Percentiles rank a stretch among this genome's conserved stretches.
Evolutionary conservation across 2,329 filamentous ascomycete species (phyloP).

Genomic region (Tolypocladium paradoxum): DNA sequence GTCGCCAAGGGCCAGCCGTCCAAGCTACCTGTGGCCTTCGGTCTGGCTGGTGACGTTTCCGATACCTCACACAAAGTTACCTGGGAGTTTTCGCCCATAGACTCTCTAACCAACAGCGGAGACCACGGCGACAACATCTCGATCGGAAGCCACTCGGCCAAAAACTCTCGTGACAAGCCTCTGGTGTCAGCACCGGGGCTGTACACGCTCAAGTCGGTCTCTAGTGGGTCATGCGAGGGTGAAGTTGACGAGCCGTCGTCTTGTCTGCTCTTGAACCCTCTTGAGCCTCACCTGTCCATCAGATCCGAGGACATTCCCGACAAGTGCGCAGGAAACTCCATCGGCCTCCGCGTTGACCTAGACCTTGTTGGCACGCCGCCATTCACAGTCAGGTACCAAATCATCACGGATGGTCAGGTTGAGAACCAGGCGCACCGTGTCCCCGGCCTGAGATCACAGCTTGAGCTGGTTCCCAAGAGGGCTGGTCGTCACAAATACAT

Average conservation of each 20-base stretch:
- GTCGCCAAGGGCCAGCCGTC: constrained; percentile 64
- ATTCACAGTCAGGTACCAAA: constrained; percentile 71
- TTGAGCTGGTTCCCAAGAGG: constrained; percentile 70
- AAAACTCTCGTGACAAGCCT: constrained; percentile 51
- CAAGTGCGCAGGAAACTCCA: constrained; percentile 87
- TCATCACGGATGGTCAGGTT: constrained; percentile 50
- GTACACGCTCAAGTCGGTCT: constrained; percentile 73
- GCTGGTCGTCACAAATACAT: constrained; percentile 82
- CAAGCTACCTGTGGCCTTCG: constrained; percentile 61
- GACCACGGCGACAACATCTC: constrained; percentile 54
- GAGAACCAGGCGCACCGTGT: constrained; percentile 46
- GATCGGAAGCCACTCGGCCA: constrained; percentile 48
- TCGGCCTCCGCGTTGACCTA: constrained; percentile 79
- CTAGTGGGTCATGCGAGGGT: constrained; percentile 71
- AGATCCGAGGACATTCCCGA: constrained; percentile 76
- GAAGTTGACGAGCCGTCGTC: constrained; percentile 89
- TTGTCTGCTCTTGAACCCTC: constrained; percentile 84
- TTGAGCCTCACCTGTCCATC: constrained; percentile 70
- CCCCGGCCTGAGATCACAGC: constrained; percentile 65
- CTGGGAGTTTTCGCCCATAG: constrained; percentile 73
- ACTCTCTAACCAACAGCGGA: constrained; percentile 56
- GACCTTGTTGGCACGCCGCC: constrained; percentile 89
- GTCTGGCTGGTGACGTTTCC: constrained; percentile 44
- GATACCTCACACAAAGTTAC: constrained; percentile 62
- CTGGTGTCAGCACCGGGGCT: constrained; percentile 67